These are phyloP conservation scores for Amyloporia xantha DNA, from an alignment of 768 basidiomycete genomes.

Conservation along the genomic window DNA sequence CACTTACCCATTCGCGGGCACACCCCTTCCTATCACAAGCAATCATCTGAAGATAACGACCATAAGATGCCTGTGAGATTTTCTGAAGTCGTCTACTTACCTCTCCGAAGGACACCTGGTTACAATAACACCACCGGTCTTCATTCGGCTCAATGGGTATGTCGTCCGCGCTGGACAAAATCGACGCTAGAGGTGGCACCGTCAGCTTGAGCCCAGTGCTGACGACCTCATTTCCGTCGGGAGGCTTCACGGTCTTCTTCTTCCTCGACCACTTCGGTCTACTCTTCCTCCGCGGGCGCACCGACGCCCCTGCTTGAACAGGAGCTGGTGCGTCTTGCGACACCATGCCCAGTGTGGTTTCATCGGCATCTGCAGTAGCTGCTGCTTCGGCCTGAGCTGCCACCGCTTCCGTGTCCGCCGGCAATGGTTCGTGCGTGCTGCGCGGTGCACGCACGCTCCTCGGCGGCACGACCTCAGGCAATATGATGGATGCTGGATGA, in stretches of 20 bases:
- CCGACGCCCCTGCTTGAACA: neutral
- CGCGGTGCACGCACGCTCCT: conserved; percentile 36
- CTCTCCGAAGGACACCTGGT: conserved; percentile 74
- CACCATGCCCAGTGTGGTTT: neutral
- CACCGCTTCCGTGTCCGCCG: neutral
- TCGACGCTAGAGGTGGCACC: conserved; percentile 26
- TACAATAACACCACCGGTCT: conserved; percentile 74
- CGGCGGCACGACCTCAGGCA: conserved; percentile 57
- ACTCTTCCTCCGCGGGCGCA: conserved; percentile 2
- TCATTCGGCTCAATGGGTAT: conserved; percentile 31
- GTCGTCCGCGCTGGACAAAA: conserved; percentile 8
- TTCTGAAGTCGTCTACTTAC: conserved; percentile 31
- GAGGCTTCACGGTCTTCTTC: neutral
- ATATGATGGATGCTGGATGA: conserved; percentile 46
- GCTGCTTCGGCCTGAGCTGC: conserved; percentile 1
- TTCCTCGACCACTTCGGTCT: conserved; percentile 3
- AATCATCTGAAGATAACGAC: conserved; percentile 58
- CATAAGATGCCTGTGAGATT: neutral
- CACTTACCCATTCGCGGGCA: conserved; percentile 75
- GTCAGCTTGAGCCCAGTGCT: conserved; percentile 24
- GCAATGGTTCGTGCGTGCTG: conserved; percentile 6
- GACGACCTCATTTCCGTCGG: neutral
- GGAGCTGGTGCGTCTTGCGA: neutral
- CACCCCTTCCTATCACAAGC: conserved; percentile 74
- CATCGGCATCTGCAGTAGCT: neutral